These are phyloP conservation scores for Micromonas commoda DNA, from an alignment of 139 green algal genomes.

Conservation along the genomic window DNA sequence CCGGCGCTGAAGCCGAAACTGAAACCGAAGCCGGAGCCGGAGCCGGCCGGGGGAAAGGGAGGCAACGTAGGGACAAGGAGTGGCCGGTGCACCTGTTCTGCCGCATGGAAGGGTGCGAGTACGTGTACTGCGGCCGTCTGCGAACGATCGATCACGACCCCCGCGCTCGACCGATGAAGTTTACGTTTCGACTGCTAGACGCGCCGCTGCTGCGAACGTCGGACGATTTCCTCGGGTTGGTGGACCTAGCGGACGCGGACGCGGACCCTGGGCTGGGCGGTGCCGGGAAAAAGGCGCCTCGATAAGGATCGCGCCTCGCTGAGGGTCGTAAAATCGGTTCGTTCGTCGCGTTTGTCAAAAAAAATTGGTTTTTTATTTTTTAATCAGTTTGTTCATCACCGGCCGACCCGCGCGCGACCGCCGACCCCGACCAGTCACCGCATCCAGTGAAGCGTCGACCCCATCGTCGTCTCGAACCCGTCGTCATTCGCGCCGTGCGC, in stretches of 20 bases:
- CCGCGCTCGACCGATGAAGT: conserved; percentile 14
- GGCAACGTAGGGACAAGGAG: not conserved
- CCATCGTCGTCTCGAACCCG: no score
- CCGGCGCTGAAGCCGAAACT: not conserved
- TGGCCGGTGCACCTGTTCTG: conserved; percentile 19
- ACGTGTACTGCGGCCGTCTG: conserved; percentile 17
- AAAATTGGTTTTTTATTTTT: no score
- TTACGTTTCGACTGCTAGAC: conserved; percentile 10
- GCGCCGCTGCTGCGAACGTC: conserved; percentile 2
- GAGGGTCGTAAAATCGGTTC: no score
- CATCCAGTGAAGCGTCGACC: no score
- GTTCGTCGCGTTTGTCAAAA: no score
- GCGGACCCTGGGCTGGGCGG: not conserved
- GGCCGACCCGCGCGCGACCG: no score
- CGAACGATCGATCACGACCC: conserved; percentile 10
- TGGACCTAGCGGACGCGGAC: not conserved
- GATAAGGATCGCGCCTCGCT: no score
- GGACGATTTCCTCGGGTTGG: not conserved
- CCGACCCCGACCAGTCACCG: no score
- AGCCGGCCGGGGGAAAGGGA: not conserved
- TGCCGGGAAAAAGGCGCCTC: no score
- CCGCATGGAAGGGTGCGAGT: conserved; percentile 17
- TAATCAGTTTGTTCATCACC: no score
- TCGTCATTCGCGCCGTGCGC: no score
- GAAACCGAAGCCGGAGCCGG: not conserved